Conservation (phyloP, 371 early-diverging fungal species). For the Mucor piriformis region DNA sequence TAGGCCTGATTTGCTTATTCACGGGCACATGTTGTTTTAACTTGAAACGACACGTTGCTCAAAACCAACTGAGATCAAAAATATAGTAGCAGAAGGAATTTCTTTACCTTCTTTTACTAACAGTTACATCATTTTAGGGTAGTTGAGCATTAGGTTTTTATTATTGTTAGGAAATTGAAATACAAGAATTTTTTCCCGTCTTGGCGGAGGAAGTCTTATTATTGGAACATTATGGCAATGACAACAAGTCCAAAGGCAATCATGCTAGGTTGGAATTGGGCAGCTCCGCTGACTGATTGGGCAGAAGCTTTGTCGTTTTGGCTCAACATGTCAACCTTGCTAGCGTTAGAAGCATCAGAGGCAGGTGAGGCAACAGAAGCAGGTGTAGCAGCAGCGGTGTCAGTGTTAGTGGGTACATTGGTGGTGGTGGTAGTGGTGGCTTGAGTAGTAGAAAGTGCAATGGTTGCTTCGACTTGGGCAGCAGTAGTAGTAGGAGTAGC, state of each 20-base stretch:
- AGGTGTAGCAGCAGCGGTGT: neutral
- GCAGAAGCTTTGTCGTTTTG: constrained; percentile 7
- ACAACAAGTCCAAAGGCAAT: neutral
- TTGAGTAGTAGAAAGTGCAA: neutral
- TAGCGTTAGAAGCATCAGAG: constrained; percentile 2
- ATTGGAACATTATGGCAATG: neutral
- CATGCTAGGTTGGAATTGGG: constrained; percentile 5
- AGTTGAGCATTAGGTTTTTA: no score
- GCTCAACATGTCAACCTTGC: neutral
- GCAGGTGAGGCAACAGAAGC: neutral
- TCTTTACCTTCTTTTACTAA: no score
- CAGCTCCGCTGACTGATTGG: constrained; percentile 17
- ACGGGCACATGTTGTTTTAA: no score
- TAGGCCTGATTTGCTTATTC: no score
- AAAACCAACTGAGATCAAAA: no score
- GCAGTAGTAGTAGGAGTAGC: neutral
- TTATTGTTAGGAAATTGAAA: no score
- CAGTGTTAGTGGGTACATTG: neutral
- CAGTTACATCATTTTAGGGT: no score
- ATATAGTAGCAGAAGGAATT: no score
- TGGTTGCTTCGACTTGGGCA: neutral
- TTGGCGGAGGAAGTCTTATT: no score
- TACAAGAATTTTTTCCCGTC: no score
- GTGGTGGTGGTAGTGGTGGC: constrained; percentile 6
- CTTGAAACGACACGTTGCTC: no score